Evolutionary conservation across 2,329 filamentous ascomycete genomes (phyloP).

Genomic region (Akanthomyces muscarius): DNA sequence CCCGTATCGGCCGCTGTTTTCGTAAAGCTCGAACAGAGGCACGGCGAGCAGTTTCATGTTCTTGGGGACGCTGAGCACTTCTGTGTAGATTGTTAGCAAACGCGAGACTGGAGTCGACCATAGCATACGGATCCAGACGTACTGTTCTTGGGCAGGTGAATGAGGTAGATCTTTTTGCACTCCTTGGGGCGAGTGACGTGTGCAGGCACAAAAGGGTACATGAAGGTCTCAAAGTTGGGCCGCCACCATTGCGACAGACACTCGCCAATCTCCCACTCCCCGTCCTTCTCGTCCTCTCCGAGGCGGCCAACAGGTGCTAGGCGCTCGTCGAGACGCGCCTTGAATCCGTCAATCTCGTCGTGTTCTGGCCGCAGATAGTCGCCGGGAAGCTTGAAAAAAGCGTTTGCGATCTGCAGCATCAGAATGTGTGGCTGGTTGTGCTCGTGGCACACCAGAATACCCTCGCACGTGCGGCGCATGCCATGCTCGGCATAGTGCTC

Average conservation of each 20-base stretch:
- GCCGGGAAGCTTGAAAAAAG: conserved; percentile 97
- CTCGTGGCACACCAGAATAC: conserved; percentile 95
- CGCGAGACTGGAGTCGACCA: not conserved
- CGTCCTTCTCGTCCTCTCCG: conserved; percentile 78
- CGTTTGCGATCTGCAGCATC: conserved; percentile 98
- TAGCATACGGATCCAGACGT: conserved; percentile 31
- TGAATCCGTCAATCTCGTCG: conserved; percentile 93
- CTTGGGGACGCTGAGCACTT: conserved; percentile 93
- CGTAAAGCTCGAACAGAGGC: conserved; percentile 94
- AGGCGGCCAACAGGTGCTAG: conserved; percentile 86
- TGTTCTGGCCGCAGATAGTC: conserved; percentile 89
- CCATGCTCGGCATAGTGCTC: conserved; percentile 90
- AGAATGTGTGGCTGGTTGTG: conserved; percentile 98
- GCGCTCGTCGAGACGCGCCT: conserved; percentile 83
- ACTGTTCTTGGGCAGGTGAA: conserved; percentile 90
- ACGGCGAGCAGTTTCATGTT: conserved; percentile 99
- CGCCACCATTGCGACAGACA: conserved; percentile 98
- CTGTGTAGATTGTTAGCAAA: conserved; percentile 40
- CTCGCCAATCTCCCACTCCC: conserved; percentile 89
- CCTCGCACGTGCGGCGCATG: conserved; percentile 96
- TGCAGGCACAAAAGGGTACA: conserved; percentile 97
- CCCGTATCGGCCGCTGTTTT: conserved; percentile 91
- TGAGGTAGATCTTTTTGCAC: conserved; percentile 98
- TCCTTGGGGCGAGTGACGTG: conserved; percentile 97
- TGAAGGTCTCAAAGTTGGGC: conserved; percentile 98